Base-by-base conservation (phyloP, 148 eudicot species). In the Simmondsia chinensis region DNA sequence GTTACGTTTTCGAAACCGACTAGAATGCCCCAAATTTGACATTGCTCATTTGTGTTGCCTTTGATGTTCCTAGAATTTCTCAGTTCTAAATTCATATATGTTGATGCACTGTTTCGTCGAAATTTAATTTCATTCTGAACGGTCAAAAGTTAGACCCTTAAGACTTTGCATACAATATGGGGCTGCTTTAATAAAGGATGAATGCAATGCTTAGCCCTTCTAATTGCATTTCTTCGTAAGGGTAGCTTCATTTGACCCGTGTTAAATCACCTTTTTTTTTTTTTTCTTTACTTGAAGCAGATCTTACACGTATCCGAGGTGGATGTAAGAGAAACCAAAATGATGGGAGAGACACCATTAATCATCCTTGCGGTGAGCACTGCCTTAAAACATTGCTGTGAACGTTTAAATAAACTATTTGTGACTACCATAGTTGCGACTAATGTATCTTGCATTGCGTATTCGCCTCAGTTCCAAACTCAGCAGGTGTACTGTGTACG, bases 401-500 rank as follows among this genome's bases (percentile, higher is more conserved):
- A 32, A 15, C 46, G 5, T 17, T 0, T 52, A 21, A 15, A 8
- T 10, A 13, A 41, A 37, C 14, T 18, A 14, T 2, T 30, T 3
- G 7, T 28, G 17, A 4, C 9, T 27, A 6, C 1, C 9, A 15
- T 17, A 4, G 11, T 25, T 61, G 47, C 43, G 9, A 39, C 50
- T 59, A 47, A 49, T 43, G 38, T 30, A 25, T 40, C 10, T 43
- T 39, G 27, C 36, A 31, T 12, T 43, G 27, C 48, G 20, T 19
- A n/a, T 55, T 59, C 40, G 33, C 43, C 18, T 23, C 94, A 89
- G 97, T 89, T 89, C 68, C 84, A 74, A 69, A 81, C 97, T 18
- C 95, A 89, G 58, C 93, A 89, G 65, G 84, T 89, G 11, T 75
- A 75, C 44, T 84, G 95, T 17, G 69, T 76, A 52, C 95, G 97